These are phyloP conservation scores for Clarireedia sp. DNA, from an alignment of 2,329 filamentous ascomycete genomes.

Conservation along the genomic window DNA sequence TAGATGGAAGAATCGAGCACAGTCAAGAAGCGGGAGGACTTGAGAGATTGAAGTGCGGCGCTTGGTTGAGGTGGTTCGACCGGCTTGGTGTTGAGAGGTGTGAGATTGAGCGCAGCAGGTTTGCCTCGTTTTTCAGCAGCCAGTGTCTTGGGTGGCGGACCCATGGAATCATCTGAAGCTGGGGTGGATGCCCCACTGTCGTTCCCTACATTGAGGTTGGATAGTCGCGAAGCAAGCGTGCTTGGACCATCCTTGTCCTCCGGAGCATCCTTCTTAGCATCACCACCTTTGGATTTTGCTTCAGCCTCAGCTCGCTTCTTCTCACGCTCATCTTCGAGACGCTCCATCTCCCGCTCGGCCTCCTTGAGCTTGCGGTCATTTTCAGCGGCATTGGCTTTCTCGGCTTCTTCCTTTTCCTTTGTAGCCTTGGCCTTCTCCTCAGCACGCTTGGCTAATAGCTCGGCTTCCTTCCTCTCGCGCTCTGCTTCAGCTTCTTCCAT, in stretches of 20 bases:
- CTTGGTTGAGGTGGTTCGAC: slow-evolving; percentile 90
- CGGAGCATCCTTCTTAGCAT: slow-evolving; percentile 21
- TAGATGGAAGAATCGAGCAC: slow-evolving; percentile 75
- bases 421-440: slow-evolving; percentile 33
- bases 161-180: slow-evolving; percentile 38
- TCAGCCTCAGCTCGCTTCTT: slow-evolving; percentile 47
- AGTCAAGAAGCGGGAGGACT: slow-evolving; percentile 81
- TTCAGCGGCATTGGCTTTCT: slow-evolving; percentile 43
- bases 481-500: slow-evolving; percentile 38
- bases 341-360: slow-evolving; percentile 64
- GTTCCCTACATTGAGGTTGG: slow-evolving; percentile 40
- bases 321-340: slow-evolving; percentile 63
- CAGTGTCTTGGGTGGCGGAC: slow-evolving; percentile 43
- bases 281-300: slow-evolving; percentile 19
- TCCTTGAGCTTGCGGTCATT: slow-evolving; percentile 61
- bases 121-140: slow-evolving; percentile 61
- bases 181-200: slow-evolving; percentile 36
- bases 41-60: slow-evolving; percentile 85
- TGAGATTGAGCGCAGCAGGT: slow-evolving; percentile 81
- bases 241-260: slow-evolving; percentile 26
- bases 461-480: slow-evolving; percentile 31
- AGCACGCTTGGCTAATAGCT: slow-evolving; percentile 23
- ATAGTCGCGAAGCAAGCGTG: slow-evolving; percentile 38
- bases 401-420: slow-evolving; percentile 38
- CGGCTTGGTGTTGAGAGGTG: slow-evolving; percentile 70